A percentile compares a stretch with the other conserved stretches of the same genome.
phyloP scores from a whole-genome alignment of 2,329 filamentous ascomycete species.

The Exophiala lecanii-corni region DNA sequence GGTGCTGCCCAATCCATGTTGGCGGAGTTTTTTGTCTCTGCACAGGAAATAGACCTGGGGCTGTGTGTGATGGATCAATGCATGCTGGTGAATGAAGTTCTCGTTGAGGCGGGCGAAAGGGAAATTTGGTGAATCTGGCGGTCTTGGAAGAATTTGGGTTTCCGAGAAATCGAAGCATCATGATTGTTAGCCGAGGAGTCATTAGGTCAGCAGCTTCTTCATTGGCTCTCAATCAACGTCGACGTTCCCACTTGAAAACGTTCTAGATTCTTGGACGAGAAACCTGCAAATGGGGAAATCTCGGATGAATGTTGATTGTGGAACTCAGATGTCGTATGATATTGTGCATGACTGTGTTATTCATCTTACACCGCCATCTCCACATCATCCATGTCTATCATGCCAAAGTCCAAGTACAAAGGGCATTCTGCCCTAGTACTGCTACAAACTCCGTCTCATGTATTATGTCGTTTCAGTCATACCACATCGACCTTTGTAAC shows the following conservation, averaged over 20 bases:
- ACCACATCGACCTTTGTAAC: too few species aligned
- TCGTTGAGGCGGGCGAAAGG: constrained; percentile 9
- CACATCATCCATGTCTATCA: too few species aligned
- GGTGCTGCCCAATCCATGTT: constrained; percentile 24
- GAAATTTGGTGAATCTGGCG: too few species aligned
- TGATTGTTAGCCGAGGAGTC: constrained; percentile 4
- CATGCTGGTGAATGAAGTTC: constrained; percentile 3
- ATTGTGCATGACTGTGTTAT: too few species aligned
- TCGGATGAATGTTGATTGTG: too few species aligned
- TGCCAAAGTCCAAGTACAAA: too few species aligned
- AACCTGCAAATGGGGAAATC: background rate
- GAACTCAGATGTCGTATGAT: too few species aligned
- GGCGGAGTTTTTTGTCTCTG: background rate
- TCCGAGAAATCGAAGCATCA: constrained; percentile 1
- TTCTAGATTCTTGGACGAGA: background rate
- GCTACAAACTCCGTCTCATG: too few species aligned
- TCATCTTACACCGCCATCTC: too few species aligned
- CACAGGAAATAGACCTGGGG: background rate
- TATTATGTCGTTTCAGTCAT: too few species aligned
- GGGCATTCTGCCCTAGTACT: too few species aligned
- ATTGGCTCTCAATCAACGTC: constrained; percentile 14
- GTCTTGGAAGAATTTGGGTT: constrained; percentile 6
- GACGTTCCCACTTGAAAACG: constrained; percentile 7
- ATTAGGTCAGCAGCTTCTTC: constrained; percentile 12
- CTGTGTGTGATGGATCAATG: constrained; percentile 4